Conservation (phyloP, 192 early-diverging fungal species). For the Coemansia sp. region DNA sequence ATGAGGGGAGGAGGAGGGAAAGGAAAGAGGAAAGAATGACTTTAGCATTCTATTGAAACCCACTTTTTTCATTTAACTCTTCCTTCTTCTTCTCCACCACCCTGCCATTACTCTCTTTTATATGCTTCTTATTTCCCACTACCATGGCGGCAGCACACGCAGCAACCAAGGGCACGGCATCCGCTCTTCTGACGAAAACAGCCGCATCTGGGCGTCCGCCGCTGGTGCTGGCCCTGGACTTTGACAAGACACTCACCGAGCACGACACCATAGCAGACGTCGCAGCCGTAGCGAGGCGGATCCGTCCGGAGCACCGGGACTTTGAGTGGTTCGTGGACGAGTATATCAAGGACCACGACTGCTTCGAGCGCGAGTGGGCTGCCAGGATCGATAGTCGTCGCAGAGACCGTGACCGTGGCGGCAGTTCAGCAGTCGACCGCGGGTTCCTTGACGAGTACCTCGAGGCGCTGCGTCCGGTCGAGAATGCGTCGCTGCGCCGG, state of each 20-base stretch:
- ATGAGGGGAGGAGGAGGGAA: neutral
- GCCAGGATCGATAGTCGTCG: neutral
- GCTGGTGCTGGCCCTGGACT: slow-evolving; percentile 34
- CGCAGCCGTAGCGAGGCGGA: slow-evolving; percentile 11
- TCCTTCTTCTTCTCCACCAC: neutral
- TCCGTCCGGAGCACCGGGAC: slow-evolving; percentile 14
- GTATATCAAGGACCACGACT: slow-evolving; percentile 28
- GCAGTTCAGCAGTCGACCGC: neutral
- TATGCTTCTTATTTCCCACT: neutral
- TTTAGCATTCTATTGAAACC: neutral
- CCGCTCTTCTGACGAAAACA: neutral
- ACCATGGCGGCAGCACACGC: neutral
- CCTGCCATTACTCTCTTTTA: neutral
- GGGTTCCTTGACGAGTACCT: slow-evolving; percentile 23
- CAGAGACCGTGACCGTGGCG: neutral
- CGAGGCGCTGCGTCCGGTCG: slow-evolving; percentile 29
- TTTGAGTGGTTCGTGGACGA: slow-evolving; percentile 23
- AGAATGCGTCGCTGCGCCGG: slow-evolving; percentile 29
- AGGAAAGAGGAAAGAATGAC: neutral
- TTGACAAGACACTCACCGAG: slow-evolving; percentile 48
- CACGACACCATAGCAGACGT: slow-evolving; percentile 34
- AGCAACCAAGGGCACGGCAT: too few relatives aligned
- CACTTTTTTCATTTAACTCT: neutral
- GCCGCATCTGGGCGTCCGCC: neutral
- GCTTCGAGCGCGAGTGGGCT: slow-evolving; percentile 18